These are phyloP conservation scores for Backusella psychrophila DNA, from an alignment of 192 early-diverging fungal genomes.

Conservation along the genomic window DNA sequence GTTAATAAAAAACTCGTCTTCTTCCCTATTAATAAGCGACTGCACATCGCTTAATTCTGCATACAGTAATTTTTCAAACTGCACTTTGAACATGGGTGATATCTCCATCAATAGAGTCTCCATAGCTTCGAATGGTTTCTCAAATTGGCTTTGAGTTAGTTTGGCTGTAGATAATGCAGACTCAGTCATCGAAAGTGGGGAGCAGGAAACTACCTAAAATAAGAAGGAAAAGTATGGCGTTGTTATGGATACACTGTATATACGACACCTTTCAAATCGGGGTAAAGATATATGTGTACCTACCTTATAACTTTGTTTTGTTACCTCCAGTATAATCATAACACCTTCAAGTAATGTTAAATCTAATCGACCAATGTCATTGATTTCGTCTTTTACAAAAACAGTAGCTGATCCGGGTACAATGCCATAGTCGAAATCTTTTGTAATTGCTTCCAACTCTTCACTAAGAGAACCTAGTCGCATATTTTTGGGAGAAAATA, in stretches of 20 bases:
- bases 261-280: neutral
- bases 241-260: neutral
- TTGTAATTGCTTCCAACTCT: slow-evolving; percentile 19
- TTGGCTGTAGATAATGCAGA: neutral
- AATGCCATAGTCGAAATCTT: slow-evolving; percentile 30
- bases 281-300: neutral
- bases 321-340: slow-evolving; percentile 23
- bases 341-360: slow-evolving; percentile 23
- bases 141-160: neutral
- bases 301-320: slow-evolving; percentile 25
- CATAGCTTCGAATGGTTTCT: slow-evolving; percentile 37
- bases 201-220: neutral
- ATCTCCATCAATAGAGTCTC: slow-evolving; percentile 30
- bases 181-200: neutral
- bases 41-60: slow-evolving; percentile 22
- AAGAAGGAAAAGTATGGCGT: neutral
- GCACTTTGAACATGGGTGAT: slow-evolving; percentile 30
- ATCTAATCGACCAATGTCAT: slow-evolving; percentile 17
- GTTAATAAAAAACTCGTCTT: neutral
- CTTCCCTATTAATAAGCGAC: neutral
- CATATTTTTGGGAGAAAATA: neutral
- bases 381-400: slow-evolving; percentile 22
- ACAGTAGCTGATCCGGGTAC: slow-evolving; percentile 25
- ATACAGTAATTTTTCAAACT: slow-evolving; percentile 31
- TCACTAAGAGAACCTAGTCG: slow-evolving; percentile 1